Conservation (phyloP, 805 yeast genomes). For the Saccharomycopsis schoenii region DNA sequence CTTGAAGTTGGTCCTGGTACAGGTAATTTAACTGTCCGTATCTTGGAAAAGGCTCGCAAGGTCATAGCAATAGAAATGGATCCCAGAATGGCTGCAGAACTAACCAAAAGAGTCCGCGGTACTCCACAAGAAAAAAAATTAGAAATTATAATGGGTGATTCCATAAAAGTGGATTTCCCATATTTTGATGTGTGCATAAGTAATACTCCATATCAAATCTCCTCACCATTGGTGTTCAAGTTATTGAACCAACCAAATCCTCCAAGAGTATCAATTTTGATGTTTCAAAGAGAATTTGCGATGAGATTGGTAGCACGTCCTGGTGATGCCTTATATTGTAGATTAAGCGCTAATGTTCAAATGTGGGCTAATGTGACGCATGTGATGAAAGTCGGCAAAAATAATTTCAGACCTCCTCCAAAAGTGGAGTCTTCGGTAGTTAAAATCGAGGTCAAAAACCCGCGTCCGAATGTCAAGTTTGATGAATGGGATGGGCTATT, state of each 20-base stretch:
- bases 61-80: slow-evolving; percentile 98
- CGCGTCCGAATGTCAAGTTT: slow-evolving; percentile 89
- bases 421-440: slow-evolving; percentile 97
- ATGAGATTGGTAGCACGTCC: slow-evolving; percentile 88
- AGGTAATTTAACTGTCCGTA: slow-evolving; percentile 90
- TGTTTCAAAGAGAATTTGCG: slow-evolving; percentile 98
- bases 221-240: slow-evolving; percentile 93
- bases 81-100: slow-evolving; percentile 99
- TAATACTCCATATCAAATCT: slow-evolving; percentile 95
- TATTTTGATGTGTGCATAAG: slow-evolving; percentile 94
- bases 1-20: slow-evolving; percentile 99
- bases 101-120: slow-evolving; percentile 94
- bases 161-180: slow-evolving; percentile 90
- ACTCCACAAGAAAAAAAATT: slow-evolving; percentile 88
- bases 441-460: slow-evolving; percentile 80
- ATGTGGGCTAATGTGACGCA: slow-evolving; percentile 99
- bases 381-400: slow-evolving; percentile 95
- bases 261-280: slow-evolving; percentile 87
- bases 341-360: slow-evolving; percentile 92
- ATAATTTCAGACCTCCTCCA: slow-evolving; percentile 97
- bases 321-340: slow-evolving; percentile 88
- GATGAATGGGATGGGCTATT: slow-evolving; percentile 96
- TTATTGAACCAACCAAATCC: slow-evolving; percentile 84
- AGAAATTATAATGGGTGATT: slow-evolving; percentile 89
- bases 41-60: slow-evolving; percentile 82